Conservation (phyloP, 805 yeast genomes). For the Wickerhamomyces mucosus region DNA sequence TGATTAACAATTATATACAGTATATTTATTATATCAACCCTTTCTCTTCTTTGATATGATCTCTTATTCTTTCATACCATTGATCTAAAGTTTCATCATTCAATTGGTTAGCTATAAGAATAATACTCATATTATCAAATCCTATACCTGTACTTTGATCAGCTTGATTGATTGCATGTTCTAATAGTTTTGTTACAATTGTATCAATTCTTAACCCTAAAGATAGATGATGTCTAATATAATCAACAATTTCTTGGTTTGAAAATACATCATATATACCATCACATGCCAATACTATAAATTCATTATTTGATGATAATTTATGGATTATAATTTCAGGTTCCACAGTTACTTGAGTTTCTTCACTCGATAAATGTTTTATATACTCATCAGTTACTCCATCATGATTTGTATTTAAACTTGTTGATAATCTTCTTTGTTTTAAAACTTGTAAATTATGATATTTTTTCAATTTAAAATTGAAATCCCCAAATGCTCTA, state of each 20-base stretch:
- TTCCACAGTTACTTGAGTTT: constrained; percentile 70
- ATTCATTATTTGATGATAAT: constrained; percentile 43
- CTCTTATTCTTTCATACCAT: constrained; percentile 51
- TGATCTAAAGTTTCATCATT: constrained; percentile 32
- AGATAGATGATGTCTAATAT: constrained; percentile 48
- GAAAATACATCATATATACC: constrained; percentile 75
- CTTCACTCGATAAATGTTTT: too few species aligned
- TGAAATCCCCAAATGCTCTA: constrained; percentile 80
- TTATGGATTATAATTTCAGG: constrained; percentile 63
- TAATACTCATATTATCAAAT: constrained; percentile 72
- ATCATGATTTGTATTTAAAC: too few species aligned
- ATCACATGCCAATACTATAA: constrained; percentile 68
- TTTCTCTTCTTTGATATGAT: constrained; percentile 26
- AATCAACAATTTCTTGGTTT: constrained; percentile 41
- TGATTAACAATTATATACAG: too few species aligned
- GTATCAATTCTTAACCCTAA: constrained; percentile 50
- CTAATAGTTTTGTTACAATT: constrained; percentile 49
- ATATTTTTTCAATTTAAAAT: constrained; percentile 29
- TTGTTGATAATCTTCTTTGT: background rate
- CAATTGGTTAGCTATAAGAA: constrained; percentile 55
- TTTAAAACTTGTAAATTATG: background rate
- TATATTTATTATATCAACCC: constrained; percentile 6
- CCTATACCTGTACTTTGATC: constrained; percentile 71
- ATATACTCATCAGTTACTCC: too few species aligned
- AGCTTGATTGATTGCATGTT: constrained; percentile 62